Evolutionary conservation across 768 basidiomycete species (phyloP).

Genomic region (Mycena belliarum): DNA sequence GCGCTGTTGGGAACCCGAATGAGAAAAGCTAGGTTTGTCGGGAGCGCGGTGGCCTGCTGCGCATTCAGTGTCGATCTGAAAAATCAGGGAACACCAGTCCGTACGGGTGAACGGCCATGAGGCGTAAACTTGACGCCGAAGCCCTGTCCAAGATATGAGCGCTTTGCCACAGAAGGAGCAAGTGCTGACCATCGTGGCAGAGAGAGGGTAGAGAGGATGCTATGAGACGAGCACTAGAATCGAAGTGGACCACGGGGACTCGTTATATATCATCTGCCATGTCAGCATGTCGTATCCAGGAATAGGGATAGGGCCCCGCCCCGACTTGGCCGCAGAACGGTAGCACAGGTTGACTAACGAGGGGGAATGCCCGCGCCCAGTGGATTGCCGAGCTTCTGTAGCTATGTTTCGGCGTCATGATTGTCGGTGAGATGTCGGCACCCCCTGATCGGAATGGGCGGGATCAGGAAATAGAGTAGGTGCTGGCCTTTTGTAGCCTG

Average conservation of each 20-base stretch:
- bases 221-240: too few relatives aligned
- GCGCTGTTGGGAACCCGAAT: constrained; percentile 1
- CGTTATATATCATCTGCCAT: neutral
- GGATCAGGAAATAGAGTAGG: constrained; percentile 1
- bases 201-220: neutral
- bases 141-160: neutral
- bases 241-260: neutral
- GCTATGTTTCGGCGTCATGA: neutral
- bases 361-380: neutral
- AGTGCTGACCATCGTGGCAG: neutral
- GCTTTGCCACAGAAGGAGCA: neutral
- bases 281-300: constrained; percentile 5
- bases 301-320: constrained; percentile 1
- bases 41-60: neutral
- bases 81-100: neutral
- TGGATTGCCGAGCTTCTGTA: neutral
- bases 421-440: constrained; percentile 14
- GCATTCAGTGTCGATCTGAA: neutral
- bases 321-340: constrained; percentile 4
- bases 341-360: neutral
- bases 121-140: neutral
- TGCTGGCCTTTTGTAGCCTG: neutral
- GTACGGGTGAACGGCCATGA: neutral
- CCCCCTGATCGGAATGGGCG: neutral
- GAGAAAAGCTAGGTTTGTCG: constrained; percentile 1